Evolutionary conservation across 2,329 filamentous ascomycete species (phyloP), one percentile per base, ranked within the genome.

Genomic region (Aureobasidium sp.): DNA sequence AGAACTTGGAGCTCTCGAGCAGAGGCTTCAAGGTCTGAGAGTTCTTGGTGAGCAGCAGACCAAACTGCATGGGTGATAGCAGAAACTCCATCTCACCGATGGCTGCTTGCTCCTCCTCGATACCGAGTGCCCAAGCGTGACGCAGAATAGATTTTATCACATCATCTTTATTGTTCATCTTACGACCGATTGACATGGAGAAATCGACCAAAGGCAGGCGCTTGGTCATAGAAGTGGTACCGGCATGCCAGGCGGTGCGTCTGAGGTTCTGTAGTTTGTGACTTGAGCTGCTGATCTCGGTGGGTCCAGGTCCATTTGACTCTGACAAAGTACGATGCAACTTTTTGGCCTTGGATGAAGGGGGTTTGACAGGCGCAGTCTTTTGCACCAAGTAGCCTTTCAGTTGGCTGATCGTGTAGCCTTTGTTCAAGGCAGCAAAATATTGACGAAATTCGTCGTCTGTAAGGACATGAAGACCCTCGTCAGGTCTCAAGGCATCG

Each of bases 21-120:
- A 61, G 37, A 9, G 48, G 47, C 13, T 46, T 53, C 44, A 66
- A 26, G 3, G 43, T 44, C 20, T 56, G 34, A 6, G 53, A 53
- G 27, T 51, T 60, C 37, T 61, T 56, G 1, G 60, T 66, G 9
- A 63, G 59, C 41, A 64, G 32, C 26, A 66, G 44, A 13, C 39
- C 43, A 52, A 62, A 62, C 43, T 66, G 64, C 29, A 36, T 24
- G 3, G 55, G 50, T 7, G 51, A 43, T 15, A 66, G 47, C 12
- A 61, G 12, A 20, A 66, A 61, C 36, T 66, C 63, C 34, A 64
- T 37, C 34, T 66, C 56, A 13, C 64, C 64, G 3, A 32, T 17
- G 5, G 27, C 44, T 12, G 59, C 46, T 9, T 47, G 17, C 36
- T 66, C 64, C 50, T 63, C 60, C 32, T 64, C 56, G 8, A 53